Percentiles rank a stretch among this genome's conserved stretches.
Conservation (phyloP, 139 green algal species). For the Tetraselmis chui region DNA sequence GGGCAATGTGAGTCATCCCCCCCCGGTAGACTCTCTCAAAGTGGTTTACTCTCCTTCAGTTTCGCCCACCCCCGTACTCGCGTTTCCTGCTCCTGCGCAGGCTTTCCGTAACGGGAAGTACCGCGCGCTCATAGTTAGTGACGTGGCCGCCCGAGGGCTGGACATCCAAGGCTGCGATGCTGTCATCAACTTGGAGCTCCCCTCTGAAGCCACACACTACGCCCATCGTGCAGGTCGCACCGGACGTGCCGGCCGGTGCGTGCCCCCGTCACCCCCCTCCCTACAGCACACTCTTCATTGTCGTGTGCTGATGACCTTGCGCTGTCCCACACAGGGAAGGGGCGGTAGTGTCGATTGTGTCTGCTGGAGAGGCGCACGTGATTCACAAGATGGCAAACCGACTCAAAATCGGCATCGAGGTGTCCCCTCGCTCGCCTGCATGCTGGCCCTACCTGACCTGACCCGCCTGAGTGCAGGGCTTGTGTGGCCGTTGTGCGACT, state of each 20-base stretch:
- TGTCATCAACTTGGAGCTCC: conserved; percentile 89
- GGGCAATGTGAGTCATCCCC: too few relatives aligned
- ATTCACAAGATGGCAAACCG: background rate
- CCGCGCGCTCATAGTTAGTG: conserved; percentile 74
- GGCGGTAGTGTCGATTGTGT: background rate
- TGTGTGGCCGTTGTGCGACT: too few relatives aligned
- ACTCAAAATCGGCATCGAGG: background rate
- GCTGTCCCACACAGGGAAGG: background rate
- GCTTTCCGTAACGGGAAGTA: conserved; percentile 59
- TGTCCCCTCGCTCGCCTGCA: background rate
- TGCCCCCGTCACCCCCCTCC: background rate
- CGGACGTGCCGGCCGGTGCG: conserved; percentile 38
- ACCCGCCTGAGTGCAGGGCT: too few relatives aligned
- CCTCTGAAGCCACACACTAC: conserved; percentile 73
- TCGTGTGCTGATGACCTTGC: too few relatives aligned
- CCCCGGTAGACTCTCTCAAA: too few relatives aligned
- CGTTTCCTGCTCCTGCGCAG: background rate
- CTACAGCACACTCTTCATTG: background rate
- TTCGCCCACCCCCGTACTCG: too few relatives aligned
- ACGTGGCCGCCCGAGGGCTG: conserved; percentile 86
- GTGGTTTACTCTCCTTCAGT: too few relatives aligned
- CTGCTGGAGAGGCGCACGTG: background rate
- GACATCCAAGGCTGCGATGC: conserved; percentile 82
- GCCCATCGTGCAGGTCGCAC: conserved; percentile 81
- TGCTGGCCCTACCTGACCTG: background rate